Conservation (phyloP, 768 basidiomycete genomes). For the Leucogyrophana mollusca region DNA sequence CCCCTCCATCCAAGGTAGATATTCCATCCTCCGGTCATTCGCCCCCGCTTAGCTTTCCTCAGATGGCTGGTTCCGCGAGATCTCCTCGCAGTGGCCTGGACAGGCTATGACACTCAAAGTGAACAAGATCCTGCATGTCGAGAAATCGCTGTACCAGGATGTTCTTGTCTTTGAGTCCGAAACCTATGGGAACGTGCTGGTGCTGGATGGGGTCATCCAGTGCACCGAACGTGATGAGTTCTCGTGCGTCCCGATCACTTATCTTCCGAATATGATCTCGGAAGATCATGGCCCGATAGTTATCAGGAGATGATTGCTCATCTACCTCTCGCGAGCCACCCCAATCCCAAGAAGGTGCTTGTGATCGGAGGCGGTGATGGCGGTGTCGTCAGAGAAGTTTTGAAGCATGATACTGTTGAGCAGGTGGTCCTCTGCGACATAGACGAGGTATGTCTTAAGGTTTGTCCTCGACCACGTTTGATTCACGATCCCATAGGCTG, state of each 20-base stretch:
- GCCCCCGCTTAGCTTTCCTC: neutral
- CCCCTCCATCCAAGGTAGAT: conserved; percentile 50
- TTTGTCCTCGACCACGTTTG: neutral
- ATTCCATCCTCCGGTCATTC: conserved; percentile 8
- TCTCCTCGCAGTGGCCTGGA: conserved; percentile 94
- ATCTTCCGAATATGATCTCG: conserved; percentile 1
- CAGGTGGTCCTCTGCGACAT: conserved; percentile 96
- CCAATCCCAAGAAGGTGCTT: conserved; percentile 92
- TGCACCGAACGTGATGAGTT: conserved; percentile 99
- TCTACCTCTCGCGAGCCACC: conserved; percentile 93
- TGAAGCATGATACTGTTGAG: conserved; percentile 91
- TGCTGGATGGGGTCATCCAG: conserved; percentile 94
- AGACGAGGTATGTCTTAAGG: conserved; percentile 65
- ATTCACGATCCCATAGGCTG: conserved; percentile 57
- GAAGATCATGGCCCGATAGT: conserved; percentile 40
- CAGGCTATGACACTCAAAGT: conserved; percentile 98
- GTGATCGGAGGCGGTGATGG: conserved; percentile 99
- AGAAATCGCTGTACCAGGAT: conserved; percentile 93
- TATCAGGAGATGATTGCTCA: conserved; percentile 99
- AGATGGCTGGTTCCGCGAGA: conserved; percentile 98
- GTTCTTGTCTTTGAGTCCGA: conserved; percentile 96
- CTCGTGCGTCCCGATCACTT: conserved; percentile 59
- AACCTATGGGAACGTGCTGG: conserved; percentile 95
- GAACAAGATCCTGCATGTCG: conserved; percentile 90
- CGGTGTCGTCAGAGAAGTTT: conserved; percentile 94